phyloP scores from a whole-genome alignment of 192 early-diverging fungal species.

The Linnemannia hyalina region DNA sequence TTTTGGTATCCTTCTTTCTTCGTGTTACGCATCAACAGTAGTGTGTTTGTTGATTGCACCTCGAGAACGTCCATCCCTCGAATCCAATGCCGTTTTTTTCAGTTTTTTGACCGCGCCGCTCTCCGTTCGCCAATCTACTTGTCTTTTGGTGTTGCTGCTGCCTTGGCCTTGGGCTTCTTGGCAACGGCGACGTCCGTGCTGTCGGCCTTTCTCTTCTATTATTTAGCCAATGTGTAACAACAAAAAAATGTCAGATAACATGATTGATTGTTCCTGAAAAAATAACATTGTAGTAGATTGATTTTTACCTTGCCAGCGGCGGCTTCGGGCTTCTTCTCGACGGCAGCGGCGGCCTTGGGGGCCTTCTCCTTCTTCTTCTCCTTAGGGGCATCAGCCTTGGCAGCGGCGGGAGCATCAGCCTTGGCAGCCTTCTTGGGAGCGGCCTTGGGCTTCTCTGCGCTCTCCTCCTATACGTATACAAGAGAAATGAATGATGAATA shows the following conservation, averaged over 20 bases:
- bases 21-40: not conserved
- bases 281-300: not conserved
- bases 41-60: not conserved
- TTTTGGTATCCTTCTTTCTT: not conserved
- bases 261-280: not conserved
- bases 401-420: slow-evolving; percentile 28
- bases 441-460: slow-evolving; percentile 46
- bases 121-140: slow-evolving; percentile 10
- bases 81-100: slow-evolving; percentile 11
- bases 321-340: slow-evolving; percentile 45
- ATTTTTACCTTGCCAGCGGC: slow-evolving; percentile 44
- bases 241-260: not conserved
- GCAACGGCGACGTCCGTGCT: slow-evolving; percentile 16
- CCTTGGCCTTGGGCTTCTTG: slow-evolving; percentile 51
- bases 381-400: slow-evolving; percentile 21
- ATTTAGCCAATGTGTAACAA: not conserved
- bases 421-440: slow-evolving; percentile 51
- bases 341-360: slow-evolving; percentile 24
- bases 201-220: slow-evolving; percentile 51
- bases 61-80: not conserved
- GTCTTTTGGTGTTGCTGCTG: slow-evolving; percentile 32
- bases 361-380: slow-evolving; percentile 18
- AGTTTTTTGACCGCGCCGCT: not conserved
- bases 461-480: slow-evolving; percentile 23
- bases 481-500: not conserved